Evolutionary conservation across 208 protist genomes (phyloP).

Genomic region (Acanthamoeba sp.): DNA sequence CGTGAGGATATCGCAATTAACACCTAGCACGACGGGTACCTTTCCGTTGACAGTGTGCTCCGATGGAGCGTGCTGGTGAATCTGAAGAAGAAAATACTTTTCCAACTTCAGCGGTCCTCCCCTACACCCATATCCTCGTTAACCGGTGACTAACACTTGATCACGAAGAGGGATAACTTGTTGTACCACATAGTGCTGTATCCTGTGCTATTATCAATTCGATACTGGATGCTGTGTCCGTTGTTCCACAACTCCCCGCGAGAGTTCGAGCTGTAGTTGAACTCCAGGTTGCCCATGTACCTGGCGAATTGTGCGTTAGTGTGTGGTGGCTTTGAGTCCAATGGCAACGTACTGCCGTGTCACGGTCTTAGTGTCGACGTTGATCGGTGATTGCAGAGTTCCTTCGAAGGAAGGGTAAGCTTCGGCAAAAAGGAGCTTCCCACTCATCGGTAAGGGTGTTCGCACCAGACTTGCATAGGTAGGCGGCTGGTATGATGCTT

Average conservation of each 20-base stretch:
- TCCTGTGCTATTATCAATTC: background rate
- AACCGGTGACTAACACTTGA: no score
- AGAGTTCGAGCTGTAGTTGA: background rate
- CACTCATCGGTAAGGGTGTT: no score
- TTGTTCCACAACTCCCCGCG: background rate
- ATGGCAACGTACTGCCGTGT: background rate
- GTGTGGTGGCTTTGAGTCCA: no score
- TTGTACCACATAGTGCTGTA: slow-evolving; percentile 10
- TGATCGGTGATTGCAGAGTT: slow-evolving; percentile 11
- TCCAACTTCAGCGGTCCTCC: background rate
- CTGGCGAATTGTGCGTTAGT: background rate
- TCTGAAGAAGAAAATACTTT: background rate
- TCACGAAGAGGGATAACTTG: no score
- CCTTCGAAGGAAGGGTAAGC: background rate
- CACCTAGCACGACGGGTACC: no score
- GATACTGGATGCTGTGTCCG: background rate
- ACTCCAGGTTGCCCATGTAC: background rate
- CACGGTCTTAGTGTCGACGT: background rate
- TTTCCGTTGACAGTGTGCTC: slow-evolving; percentile 20
- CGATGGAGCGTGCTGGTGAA: background rate
- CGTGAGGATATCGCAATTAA: background rate
- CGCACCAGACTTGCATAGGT: background rate
- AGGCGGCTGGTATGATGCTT: background rate
- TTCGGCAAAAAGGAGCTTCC: background rate
- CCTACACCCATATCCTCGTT: background rate